A percentile compares a stretch with the other conserved stretches of the same genome.
phyloP scores from a whole-genome alignment of 495 filamentous ascomycete species.

The Neurospora sp. region DNA sequence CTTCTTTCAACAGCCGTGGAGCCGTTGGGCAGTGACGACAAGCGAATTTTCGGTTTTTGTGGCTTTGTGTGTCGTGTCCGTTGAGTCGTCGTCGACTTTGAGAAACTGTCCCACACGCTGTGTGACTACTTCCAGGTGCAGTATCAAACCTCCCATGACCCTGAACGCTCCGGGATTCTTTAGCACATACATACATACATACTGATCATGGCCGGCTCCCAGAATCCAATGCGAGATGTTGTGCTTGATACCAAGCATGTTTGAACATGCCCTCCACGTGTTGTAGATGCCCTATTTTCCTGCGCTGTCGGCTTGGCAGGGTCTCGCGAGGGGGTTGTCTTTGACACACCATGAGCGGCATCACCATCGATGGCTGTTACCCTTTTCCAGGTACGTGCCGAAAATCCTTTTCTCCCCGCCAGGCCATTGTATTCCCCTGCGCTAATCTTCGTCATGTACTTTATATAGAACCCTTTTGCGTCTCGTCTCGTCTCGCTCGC shows the following conservation, averaged over 20 bases:
- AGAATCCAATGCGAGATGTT: neutral
- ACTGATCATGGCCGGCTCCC: neutral
- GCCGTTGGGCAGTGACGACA: neutral
- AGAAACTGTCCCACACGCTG: neutral
- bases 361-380: neutral
- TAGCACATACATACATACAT: neutral
- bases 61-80: neutral
- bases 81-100: neutral
- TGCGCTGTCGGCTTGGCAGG: neutral
- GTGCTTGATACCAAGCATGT: neutral
- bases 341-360: neutral
- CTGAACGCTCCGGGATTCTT: neutral
- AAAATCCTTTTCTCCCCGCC: neutral
- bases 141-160: neutral
- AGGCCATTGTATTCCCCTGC: neutral
- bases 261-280: neutral
- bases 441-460: neutral
- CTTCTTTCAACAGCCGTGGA: neutral
- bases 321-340: neutral
- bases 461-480: neutral
- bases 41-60: neutral
- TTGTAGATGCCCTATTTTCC: neutral
- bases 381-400: neutral
- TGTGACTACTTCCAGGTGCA: neutral
- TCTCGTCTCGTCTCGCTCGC: neutral